phyloP scores from a whole-genome alignment of 805 yeast genomes.

The Saccharomycopsis javanensis region DNA sequence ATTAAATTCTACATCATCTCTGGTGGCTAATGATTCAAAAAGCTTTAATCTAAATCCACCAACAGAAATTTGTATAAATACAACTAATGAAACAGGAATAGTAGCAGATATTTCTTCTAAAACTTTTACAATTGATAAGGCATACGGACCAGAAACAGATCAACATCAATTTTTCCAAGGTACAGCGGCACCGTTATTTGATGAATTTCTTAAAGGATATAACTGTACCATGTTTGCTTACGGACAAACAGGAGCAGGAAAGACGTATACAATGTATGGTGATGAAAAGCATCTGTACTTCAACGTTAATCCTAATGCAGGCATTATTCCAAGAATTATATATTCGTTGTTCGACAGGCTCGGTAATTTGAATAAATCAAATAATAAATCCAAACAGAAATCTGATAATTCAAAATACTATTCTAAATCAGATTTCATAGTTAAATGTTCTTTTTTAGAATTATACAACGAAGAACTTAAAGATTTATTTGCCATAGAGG shows the following conservation, averaged over 20 bases:
- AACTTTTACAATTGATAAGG: constrained; percentile 67
- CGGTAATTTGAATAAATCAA: constrained; percentile 9
- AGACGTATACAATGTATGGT: constrained; percentile 74
- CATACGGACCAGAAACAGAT: constrained; percentile 74
- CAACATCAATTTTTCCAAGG: constrained; percentile 57
- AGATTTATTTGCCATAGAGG: constrained; percentile 44
- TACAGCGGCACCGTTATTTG: constrained; percentile 53
- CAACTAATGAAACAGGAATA: constrained; percentile 14
- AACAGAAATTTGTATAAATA: constrained; percentile 16
- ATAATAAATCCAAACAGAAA: neutral
- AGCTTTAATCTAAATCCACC: neutral
- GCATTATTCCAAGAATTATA: constrained; percentile 53
- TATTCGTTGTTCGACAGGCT: constrained; percentile 45
- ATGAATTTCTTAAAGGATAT: constrained; percentile 64
- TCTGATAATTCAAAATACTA: constrained; percentile 4
- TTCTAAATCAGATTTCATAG: constrained; percentile 44
- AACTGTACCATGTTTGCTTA: constrained; percentile 80
- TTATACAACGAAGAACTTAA: constrained; percentile 78
- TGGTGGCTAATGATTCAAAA: neutral
- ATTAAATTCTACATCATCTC: neutral
- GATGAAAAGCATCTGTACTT: constrained; percentile 29
- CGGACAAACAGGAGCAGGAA: constrained; percentile 91
- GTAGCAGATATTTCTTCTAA: constrained; percentile 26
- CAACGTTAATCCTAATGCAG: constrained; percentile 38
- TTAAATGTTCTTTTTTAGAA: constrained; percentile 74